Evolutionary conservation across 306 rosid genomes (phyloP), one percentile per base, ranked within the genome.

Genomic region (Pyrus bretschneideri): DNA sequence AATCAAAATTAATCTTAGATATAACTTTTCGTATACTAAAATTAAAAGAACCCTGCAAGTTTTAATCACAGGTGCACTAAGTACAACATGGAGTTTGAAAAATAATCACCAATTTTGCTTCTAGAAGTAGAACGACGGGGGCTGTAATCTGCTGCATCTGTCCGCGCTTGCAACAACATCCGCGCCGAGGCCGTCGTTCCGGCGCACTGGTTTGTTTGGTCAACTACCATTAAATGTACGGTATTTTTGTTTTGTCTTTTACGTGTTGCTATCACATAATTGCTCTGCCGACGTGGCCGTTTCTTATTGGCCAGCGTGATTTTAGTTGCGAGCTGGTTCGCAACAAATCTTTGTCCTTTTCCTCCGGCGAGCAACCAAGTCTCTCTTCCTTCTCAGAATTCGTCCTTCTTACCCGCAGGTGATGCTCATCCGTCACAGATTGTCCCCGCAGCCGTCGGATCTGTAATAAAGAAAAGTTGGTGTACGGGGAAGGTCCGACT

Each of bases 291-390:
- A 81, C 82, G 86, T 78, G 92, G 86, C 78, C 5, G 0, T 2
- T 21, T 3, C 7, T 35, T 15, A 78, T 81, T 72, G 31, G 42
- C 3, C 0, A 14, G 40, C 61, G n/a, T 29, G 67, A 77, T 74
- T 83, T 78, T 21, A 70, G 60, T 2, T 72, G 79, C 77, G 80
- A 81, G 85, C 82, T 82, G 88, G 81, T 80, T 65, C 67, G 83
- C 87, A 83, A 79, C 78, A 29, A 54, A 78, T 77, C 81, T 76
- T 27, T 80, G 84, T 81, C 75, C 23, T 77, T 69, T 66, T 42
- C 23, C 42, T 35, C 0, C 2, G 30, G 42, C 19, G 17, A 55
- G 49, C 5, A 29, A 4, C 45, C 8, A 15, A 57, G 19, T 18
- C 27, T 42, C 59, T 14, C 25, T 58, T 5, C 27, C 11, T 45